Base-by-base conservation (phyloP, 73 alveolate species). In the Paramecium bursaria region DNA sequence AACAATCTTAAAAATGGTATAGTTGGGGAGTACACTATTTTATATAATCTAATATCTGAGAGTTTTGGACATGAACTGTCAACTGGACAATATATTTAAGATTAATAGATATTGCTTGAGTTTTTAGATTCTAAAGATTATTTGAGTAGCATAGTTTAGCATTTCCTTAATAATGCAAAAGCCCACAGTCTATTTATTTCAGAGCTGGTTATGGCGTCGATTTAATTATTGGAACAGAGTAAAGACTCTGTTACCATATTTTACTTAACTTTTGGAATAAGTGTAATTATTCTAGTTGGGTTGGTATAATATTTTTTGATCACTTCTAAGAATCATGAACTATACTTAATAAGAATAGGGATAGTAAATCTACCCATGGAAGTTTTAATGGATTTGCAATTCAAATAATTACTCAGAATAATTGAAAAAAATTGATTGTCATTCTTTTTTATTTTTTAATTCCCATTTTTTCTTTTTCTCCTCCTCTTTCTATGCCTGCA, bases 401-500 rank as follows among this genome's bases (percentile, higher is more conserved):
- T 39, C 14, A 39, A 39, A 39, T 39, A 39, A 11, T 39, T 39
- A 5, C 11, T 39, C 5, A 39, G 11, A 39, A 39, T 39, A 39
- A 11, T 39, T 39, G 49, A 39, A 39, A 39, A 11, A 39, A 39
- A 39, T 39, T 39, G 49, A 39, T 39, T 7, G 5, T 39, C 11
- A 39, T 39, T 39, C n/a, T n/a, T n/a, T n/a, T n/a, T n/a, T n/a
- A n/a, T n/a, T n/a, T 57, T 57, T 57, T 22, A 30, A 30, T 11
- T 23, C 11, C 27, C 21, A 67, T 42, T 67, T 67, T 15, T 67
- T 67, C 4, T 44, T 47, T 42, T 67, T 67, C 11, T 67, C 82
- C 82, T 67, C 82, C 21, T 67, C 82, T 39, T 67, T 67, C 35
- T 67, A 39, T 19, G 6, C 44, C 44, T 67, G 60, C 50, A 25